Evolutionary conservation across 2,329 filamentous ascomycete species (phyloP).

Genomic region (Aspergillus sergii): DNA sequence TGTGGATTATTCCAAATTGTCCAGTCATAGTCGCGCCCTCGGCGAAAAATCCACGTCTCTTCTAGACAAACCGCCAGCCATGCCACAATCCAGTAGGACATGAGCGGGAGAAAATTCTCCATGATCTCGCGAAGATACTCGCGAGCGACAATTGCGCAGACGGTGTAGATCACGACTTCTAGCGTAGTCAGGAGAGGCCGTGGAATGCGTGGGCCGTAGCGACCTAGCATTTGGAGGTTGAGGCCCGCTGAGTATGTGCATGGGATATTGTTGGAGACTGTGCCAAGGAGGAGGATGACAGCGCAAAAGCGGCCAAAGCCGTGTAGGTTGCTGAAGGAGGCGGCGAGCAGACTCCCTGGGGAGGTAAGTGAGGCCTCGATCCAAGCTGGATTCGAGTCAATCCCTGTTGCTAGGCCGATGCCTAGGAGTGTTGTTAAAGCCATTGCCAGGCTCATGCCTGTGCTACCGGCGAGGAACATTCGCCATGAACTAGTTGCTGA

Average conservation of each 20-base stretch:
- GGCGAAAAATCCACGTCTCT: conserved; percentile 45
- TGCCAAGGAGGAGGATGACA: conserved; percentile 42
- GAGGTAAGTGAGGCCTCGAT: conserved; percentile 31
- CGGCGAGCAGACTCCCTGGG: conserved; percentile 39
- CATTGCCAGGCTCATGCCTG: conserved; percentile 35
- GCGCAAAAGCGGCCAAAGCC: conserved; percentile 46
- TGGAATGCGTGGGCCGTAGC: conserved; percentile 38
- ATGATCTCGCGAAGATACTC: conserved; percentile 46
- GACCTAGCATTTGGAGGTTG: conserved; percentile 44
- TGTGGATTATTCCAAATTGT: conserved; percentile 37
- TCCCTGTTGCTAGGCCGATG: conserved; percentile 43
- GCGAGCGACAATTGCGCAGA: conserved; percentile 45
- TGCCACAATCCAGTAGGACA: conserved; percentile 48
- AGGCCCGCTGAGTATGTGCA: conserved; percentile 47
- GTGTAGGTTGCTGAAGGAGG: conserved; percentile 38
- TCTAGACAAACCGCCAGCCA: conserved; percentile 44
- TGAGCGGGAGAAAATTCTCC: conserved; percentile 47
- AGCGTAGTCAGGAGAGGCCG: conserved; percentile 46
- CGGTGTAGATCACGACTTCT: conserved; percentile 43
- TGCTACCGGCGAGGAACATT: conserved; percentile 39
- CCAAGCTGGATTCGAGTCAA: conserved; percentile 29
- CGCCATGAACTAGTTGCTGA: conserved; percentile 34
- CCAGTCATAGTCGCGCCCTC: conserved; percentile 40
- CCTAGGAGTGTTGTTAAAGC: conserved; percentile 40
- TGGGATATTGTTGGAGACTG: conserved; percentile 47